phyloP scores from a whole-genome alignment of 257 asterid genomes.

The Salvia rosmarinus region DNA sequence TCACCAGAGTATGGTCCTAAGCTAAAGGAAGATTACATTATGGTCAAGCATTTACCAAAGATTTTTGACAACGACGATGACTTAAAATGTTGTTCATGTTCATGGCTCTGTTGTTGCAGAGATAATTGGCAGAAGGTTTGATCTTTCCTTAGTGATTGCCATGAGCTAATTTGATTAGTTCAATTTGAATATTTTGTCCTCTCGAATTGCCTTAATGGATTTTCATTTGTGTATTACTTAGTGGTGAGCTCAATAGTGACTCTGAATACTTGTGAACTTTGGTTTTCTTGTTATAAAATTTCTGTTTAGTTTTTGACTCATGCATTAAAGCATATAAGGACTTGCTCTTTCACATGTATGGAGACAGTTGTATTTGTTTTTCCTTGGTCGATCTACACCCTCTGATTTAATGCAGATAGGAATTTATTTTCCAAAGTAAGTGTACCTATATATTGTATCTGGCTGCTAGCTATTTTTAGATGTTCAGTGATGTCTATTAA shows the following conservation, averaged over 20 bases:
- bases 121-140: conserved; percentile 96
- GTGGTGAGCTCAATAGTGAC: conserved; percentile 12
- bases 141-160: conserved; percentile 30
- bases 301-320: not conserved
- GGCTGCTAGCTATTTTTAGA: conserved; percentile 8
- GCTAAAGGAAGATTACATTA: conserved; percentile 83
- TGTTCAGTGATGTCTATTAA: not conserved
- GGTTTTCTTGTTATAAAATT: conserved; percentile 1
- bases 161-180: conserved; percentile 27
- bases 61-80: conserved; percentile 44
- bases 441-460: conserved; percentile 4
- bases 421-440: not conserved
- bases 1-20: conserved; percentile 95
- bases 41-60: conserved; percentile 88
- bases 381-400: not conserved
- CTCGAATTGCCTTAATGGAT: conserved; percentile 11
- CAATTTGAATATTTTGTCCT: conserved; percentile 9
- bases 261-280: not conserved
- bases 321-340: conserved; percentile 12
- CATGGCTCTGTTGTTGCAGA: conserved; percentile 79
- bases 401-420: conserved; percentile 9
- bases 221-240: not conserved
- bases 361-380: not conserved
- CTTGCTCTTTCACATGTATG: conserved; percentile 6
- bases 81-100: conserved; percentile 65